A percentile compares a stretch with the other conserved stretches of the same genome.
Conservation (phyloP, 305 asterid genomes). For the Fraxinus baroniana region DNA sequence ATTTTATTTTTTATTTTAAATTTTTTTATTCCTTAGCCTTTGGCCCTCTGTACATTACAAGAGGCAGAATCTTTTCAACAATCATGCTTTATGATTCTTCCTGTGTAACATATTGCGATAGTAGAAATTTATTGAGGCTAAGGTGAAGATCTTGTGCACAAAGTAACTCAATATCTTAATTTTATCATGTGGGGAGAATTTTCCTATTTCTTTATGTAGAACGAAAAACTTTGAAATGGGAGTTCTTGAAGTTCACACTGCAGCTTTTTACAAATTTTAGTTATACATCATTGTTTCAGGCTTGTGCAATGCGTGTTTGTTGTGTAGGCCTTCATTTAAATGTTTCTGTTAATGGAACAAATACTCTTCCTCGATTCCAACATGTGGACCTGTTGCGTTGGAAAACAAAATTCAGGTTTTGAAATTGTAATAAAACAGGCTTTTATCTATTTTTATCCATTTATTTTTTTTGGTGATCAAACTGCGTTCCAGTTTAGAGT, state of each 20-base stretch:
- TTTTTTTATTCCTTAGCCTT: background rate
- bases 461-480: constrained; percentile 7
- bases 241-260: background rate
- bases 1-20: background rate
- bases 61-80: background rate
- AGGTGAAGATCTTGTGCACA: background rate
- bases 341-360: background rate
- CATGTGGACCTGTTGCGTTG: background rate
- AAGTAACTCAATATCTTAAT: background rate
- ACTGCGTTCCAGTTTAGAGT: constrained; percentile 12
- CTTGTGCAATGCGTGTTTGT: background rate
- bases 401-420: constrained; percentile 7
- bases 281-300: background rate
- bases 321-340: background rate
- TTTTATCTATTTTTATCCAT: background rate
- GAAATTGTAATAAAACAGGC: constrained; percentile 1
- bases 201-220: background rate
- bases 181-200: background rate
- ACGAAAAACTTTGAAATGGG: background rate
- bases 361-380: background rate
- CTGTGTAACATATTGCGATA: background rate
- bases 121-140: background rate
- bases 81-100: background rate
- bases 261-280: background rate
- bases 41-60: background rate